These are phyloP conservation scores for Podochytrium sp. DNA, from an alignment of 192 early-diverging fungal genomes.

Conservation along the genomic window DNA sequence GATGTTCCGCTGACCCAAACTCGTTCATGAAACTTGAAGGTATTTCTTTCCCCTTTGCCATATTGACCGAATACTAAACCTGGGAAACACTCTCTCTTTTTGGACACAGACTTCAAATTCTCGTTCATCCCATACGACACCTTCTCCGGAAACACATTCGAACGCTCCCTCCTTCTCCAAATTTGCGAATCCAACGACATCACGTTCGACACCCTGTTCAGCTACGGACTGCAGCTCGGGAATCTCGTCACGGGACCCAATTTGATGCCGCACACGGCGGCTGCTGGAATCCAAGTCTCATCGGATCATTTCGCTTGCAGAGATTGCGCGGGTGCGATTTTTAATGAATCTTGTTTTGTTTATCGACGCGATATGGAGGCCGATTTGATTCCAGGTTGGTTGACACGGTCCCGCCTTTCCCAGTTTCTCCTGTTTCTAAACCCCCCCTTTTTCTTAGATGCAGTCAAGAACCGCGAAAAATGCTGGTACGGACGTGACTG, in stretches of 20 bases:
- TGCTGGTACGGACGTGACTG: constrained; percentile 46
- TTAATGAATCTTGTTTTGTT: constrained; percentile 31
- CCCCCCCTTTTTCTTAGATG: constrained; percentile 1
- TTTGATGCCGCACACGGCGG: not conserved
- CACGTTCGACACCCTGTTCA: not conserved
- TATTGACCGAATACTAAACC: not conserved
- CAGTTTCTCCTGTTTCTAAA: no score
- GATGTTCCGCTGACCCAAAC: constrained; percentile 1
- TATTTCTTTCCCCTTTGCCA: not conserved
- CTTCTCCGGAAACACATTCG: constrained; percentile 2
- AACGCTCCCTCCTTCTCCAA: constrained; percentile 1
- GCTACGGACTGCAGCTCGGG: not conserved
- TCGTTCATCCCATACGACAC: not conserved
- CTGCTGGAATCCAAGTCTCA: not conserved
- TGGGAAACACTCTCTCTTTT: not conserved
- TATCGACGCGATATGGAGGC: constrained; percentile 32
- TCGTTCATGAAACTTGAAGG: constrained; percentile 11
- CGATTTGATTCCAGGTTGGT: not conserved
- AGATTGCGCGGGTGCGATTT: constrained; percentile 27
- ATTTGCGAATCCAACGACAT: constrained; percentile 5
- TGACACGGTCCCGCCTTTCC: no score
- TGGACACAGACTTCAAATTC: constrained; percentile 22
- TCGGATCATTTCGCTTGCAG: constrained; percentile 20
- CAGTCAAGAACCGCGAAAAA: constrained; percentile 4
- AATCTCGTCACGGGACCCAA: not conserved